These are phyloP conservation scores for Sabuloglossum arenarium DNA, from an alignment of 495 filamentous ascomycete genomes.

Conservation along the genomic window DNA sequence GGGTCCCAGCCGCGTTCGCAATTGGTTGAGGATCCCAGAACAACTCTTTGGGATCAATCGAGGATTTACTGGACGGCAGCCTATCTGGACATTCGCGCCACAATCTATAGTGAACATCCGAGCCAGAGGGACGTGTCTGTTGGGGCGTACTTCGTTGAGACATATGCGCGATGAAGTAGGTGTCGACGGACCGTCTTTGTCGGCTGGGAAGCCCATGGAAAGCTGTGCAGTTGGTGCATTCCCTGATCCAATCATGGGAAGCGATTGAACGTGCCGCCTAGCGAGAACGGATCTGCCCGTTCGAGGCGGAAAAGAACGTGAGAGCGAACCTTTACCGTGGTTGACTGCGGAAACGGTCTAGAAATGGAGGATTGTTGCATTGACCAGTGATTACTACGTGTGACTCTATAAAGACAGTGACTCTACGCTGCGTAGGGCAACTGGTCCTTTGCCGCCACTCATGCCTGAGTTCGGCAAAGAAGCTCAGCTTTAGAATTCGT, in stretches of 20 bases:
- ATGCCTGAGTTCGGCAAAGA: background rate
- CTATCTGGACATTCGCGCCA: background rate
- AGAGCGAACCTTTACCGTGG: background rate
- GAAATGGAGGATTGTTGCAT: too few relatives aligned
- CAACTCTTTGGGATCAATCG: background rate
- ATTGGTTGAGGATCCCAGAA: background rate
- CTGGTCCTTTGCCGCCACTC: background rate
- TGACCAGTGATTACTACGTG: too few relatives aligned
- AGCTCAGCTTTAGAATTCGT: background rate
- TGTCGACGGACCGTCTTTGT: background rate
- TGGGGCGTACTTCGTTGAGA: too few relatives aligned
- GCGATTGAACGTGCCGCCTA: background rate
- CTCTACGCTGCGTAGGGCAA: too few relatives aligned
- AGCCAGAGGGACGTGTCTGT: background rate
- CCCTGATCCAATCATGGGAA: background rate
- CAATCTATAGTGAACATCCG: background rate
- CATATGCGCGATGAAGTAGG: background rate
- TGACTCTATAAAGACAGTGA: too few relatives aligned
- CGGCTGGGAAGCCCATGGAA: background rate
- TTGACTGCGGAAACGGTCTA: background rate
- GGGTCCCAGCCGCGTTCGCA: background rate
- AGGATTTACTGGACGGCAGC: background rate
- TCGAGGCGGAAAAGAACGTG: background rate
- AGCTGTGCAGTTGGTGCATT: background rate
- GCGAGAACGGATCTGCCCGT: background rate